Conservation (phyloP, 495 filamentous ascomycete species). For the Talaromyces liani region DNA sequence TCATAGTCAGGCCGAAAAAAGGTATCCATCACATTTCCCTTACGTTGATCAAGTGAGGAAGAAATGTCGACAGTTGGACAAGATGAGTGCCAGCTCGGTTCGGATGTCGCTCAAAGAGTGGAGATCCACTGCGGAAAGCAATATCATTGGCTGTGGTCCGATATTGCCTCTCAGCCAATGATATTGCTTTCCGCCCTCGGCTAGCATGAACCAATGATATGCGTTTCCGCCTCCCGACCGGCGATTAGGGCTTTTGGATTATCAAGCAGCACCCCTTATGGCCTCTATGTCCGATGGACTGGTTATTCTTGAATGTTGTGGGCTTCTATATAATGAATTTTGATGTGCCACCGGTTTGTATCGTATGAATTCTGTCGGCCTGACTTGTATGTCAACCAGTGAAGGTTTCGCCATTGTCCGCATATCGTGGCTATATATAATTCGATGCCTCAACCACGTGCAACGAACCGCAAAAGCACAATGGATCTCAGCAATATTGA, state of each 20-base stretch:
- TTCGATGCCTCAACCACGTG: constrained; percentile 10
- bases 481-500: constrained; percentile 46
- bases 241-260: not conserved
- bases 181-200: not conserved
- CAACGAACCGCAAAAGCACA: constrained; percentile 13
- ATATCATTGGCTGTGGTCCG: not conserved
- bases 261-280: not conserved
- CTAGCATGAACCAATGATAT: no score
- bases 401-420: not conserved
- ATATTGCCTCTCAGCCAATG: not conserved
- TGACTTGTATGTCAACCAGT: not conserved
- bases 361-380: not conserved
- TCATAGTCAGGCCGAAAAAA: not conserved
- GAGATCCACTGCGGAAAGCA: not conserved
- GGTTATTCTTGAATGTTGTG: not conserved
- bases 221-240: not conserved
- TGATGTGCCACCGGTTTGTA: not conserved
- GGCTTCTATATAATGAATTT: not conserved
- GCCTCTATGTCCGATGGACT: not conserved
- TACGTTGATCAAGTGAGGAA: no score
- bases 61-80: not conserved
- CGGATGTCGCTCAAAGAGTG: not conserved
- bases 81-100: not conserved
- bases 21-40: not conserved
- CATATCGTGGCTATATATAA: not conserved